A percentile compares a stretch with the other conserved stretches of the same genome.
Evolutionary conservation across 2,329 filamentous ascomycete species (phyloP).

Genomic region (Cryoendolithus antarcticus): DNA sequence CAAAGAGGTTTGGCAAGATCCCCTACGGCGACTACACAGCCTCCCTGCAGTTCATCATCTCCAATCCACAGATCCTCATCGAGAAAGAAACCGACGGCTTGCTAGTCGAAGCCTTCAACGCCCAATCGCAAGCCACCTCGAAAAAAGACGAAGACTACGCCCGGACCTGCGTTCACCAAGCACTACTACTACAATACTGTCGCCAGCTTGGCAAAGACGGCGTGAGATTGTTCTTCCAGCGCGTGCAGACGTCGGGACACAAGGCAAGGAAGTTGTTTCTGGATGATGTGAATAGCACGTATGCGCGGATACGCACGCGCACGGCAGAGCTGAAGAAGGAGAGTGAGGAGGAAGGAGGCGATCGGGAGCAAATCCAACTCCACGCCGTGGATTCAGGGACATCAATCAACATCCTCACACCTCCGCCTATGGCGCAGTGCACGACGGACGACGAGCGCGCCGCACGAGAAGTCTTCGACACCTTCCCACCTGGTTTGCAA

Average conservation of each 20-base stretch:
- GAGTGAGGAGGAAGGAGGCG: slow-evolving; percentile 43
- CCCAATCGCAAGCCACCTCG: slow-evolving; percentile 57
- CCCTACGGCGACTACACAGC: slow-evolving; percentile 60
- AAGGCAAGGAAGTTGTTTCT: slow-evolving; percentile 83
- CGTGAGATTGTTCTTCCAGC: slow-evolving; percentile 87
- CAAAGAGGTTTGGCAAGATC: slow-evolving; percentile 72
- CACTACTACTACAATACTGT: slow-evolving; percentile 86
- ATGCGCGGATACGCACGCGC: slow-evolving; percentile 65
- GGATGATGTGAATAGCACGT: slow-evolving; percentile 86
- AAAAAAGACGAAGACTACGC: slow-evolving; percentile 51
- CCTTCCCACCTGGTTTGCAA: slow-evolving; percentile 69
- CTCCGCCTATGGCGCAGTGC: slow-evolving; percentile 62
- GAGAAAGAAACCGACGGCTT: slow-evolving; percentile 87
- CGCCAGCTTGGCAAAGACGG: slow-evolving; percentile 78
- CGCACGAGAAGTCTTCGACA: slow-evolving; percentile 66
- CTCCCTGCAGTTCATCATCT: slow-evolving; percentile 63
- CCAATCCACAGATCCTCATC: slow-evolving; percentile 63
- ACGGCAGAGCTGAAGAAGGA: slow-evolving; percentile 60
- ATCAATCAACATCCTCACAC: slow-evolving; percentile 81
- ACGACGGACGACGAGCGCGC: slow-evolving; percentile 46
- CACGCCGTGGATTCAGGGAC: slow-evolving; percentile 84
- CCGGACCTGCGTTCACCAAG: slow-evolving; percentile 84
- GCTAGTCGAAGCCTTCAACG: slow-evolving; percentile 82
- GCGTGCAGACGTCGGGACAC: slow-evolving; percentile 79
- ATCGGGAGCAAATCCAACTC: slow-evolving; percentile 91